These are phyloP conservation scores for Ceratobasidium sp. DNA, from an alignment of 1,284 basidiomycete species.

Conservation along the genomic window DNA sequence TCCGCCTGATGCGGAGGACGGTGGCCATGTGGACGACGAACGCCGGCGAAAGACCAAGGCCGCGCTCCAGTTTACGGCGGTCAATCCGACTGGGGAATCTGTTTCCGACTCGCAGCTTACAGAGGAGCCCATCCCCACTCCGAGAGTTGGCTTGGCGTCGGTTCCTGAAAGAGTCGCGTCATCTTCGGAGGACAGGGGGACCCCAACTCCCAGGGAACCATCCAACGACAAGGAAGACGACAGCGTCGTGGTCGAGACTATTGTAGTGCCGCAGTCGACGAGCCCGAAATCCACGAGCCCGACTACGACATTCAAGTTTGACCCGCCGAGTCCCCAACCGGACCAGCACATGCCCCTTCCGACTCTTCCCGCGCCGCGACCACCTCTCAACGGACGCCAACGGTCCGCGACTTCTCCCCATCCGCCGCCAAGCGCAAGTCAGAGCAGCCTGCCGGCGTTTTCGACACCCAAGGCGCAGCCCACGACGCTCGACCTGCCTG, in stretches of 20 bases:
- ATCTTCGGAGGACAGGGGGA: conserved; percentile 13
- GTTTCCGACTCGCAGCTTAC: background rate
- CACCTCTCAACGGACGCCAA: conserved; percentile 21
- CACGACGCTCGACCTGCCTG: conserved; percentile 48
- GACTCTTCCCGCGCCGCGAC: conserved; percentile 30
- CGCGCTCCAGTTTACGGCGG: conserved; percentile 15
- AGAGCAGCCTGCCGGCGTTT: conserved; percentile 33
- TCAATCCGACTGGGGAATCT: conserved; percentile 7
- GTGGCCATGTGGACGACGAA: conserved; percentile 15
- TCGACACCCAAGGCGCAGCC: conserved; percentile 47
- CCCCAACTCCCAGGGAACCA: conserved; percentile 21
- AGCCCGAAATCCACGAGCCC: conserved; percentile 31
- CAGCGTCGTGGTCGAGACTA: conserved; percentile 22
- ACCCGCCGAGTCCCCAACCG: conserved; percentile 22
- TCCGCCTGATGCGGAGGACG: conserved; percentile 36
- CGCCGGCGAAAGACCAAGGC: conserved; percentile 23
- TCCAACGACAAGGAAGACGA: background rate
- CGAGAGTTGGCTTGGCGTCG: conserved; percentile 26
- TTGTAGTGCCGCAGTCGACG: conserved; percentile 13
- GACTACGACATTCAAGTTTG: conserved; percentile 4
- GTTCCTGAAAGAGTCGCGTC: conserved; percentile 9
- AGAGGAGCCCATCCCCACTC: conserved; percentile 47
- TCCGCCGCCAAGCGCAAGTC: conserved; percentile 22
- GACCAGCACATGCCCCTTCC: conserved; percentile 41
- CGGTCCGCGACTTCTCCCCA: conserved; percentile 37